Evolutionary conservation across 2,329 filamentous ascomycete species (phyloP), one percentile per base, ranked within the genome.

Genomic region (Botrytis elliptica): DNA sequence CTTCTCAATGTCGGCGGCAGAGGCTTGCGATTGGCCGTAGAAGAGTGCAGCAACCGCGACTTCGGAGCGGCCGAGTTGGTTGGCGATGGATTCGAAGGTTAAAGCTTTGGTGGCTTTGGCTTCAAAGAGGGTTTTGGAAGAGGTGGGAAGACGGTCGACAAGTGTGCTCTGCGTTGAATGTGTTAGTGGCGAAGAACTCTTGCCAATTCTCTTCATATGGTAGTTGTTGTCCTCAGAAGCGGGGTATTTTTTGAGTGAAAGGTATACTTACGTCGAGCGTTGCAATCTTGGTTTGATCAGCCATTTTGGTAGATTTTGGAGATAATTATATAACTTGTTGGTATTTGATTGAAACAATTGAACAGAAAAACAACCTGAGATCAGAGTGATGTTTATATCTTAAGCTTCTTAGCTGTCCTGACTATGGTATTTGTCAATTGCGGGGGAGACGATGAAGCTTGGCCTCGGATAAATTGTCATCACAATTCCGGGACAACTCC

Each of bases 21-120:
- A 92, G 1, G 93, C 92, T 78, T 89, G 89, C 9, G 92, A 90
- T 82, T 96, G 93, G 44, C 95, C 95, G 82, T 97, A 97, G 87
- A 98, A 98, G 76, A 97, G 85, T 3, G 94, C 94, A 3, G 95
- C 95, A 5, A 92, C 89, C 59, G 93, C 93, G n/a, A 97, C 94
- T 83, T 98, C 95, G 79, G 90, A 90, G 73, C 95, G 93, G 69
- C 91, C 92, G 62, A 97, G 87, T 44, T 90, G 86, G 77, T 90
- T 84, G 70, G 89, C 93, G 79, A 98, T 94, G 62, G 88, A 84
- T 81, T 94, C 93, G 81, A 97, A 98, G 79, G 87, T 93, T 52
- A 97, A 87, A 77, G 89, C 87, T 83, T 92, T 92, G 73, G 84
- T 82, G 67, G 93, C 91, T 84, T 97, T 98, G 77, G 92, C 93